These are phyloP conservation scores for Amphirosellinia nigrospora DNA, from an alignment of 495 filamentous ascomycete genomes.

Conservation along the genomic window DNA sequence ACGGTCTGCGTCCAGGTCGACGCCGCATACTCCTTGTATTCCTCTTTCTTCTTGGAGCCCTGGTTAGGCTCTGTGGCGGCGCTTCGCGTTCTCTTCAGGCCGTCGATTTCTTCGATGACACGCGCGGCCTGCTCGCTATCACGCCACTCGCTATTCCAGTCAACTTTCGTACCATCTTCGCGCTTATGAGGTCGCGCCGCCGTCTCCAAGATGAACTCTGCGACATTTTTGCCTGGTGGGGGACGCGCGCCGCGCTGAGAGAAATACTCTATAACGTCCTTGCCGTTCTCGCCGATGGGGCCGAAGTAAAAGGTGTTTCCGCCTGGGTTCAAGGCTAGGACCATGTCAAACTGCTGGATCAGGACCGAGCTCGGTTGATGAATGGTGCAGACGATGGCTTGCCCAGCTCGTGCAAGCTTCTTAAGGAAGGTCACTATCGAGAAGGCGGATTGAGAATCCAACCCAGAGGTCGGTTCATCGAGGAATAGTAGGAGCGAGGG, in stretches of 20 bases:
- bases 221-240: conserved; percentile 72
- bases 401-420: conserved; percentile 78
- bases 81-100: conserved; percentile 57
- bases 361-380: conserved; percentile 70
- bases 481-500: conserved; percentile 82
- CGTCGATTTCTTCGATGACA: conserved; percentile 71
- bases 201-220: conserved; percentile 85
- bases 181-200: conserved; percentile 70
- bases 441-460: conserved; percentile 84
- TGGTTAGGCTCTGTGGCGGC: conserved; percentile 45
- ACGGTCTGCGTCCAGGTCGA: conserved; percentile 49
- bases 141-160: conserved; percentile 84
- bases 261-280: conserved; percentile 54
- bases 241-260: conserved; percentile 70
- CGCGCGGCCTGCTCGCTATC: conserved; percentile 68
- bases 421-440: conserved; percentile 84
- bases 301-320: conserved; percentile 79
- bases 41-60: conserved; percentile 6
- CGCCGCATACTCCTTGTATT: conserved; percentile 44
- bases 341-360: conserved; percentile 71
- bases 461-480: conserved; percentile 81
- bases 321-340: conserved; percentile 71
- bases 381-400: conserved; percentile 82
- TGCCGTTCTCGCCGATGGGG: conserved; percentile 55
- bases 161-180: conserved; percentile 73